phyloP scores from a whole-genome alignment of 148 eudicot genomes.

The Heliosperma pusillum region DNA sequence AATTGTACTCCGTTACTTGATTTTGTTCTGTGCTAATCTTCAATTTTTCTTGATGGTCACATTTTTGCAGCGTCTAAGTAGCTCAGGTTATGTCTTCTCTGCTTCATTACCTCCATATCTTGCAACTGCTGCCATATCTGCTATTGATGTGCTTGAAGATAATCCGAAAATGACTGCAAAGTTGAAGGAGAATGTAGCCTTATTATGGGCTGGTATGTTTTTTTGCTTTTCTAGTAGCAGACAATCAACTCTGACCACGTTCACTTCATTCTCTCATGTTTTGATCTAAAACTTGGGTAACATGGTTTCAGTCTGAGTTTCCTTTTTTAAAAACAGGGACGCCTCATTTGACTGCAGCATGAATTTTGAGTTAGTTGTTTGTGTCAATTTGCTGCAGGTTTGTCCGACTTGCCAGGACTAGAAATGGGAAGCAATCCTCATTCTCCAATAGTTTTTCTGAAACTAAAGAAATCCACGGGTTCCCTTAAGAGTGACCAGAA shows the following conservation, averaged over 20 bases:
- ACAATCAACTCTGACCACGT: not conserved
- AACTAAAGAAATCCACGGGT: slow-evolving; percentile 60
- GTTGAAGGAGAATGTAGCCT: slow-evolving; percentile 58
- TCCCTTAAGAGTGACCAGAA: slow-evolving; percentile 52
- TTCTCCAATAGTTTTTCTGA: slow-evolving; percentile 74
- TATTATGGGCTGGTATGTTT: slow-evolving; percentile 62
- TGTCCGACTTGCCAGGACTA: slow-evolving; percentile 59
- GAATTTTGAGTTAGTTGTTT: slow-evolving; percentile 1
- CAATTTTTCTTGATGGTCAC: not conserved
- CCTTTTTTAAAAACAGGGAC: not conserved
- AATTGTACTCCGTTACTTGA: not conserved
- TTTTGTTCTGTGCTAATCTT: not conserved
- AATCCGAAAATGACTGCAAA: slow-evolving; percentile 57
- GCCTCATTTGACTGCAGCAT: no score
- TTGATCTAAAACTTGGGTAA: not conserved
- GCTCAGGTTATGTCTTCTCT: slow-evolving; percentile 96
- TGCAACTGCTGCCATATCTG: slow-evolving; percentile 93
- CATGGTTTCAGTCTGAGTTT: not conserved
- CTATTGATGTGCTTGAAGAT: slow-evolving; percentile 81
- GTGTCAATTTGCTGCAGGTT: slow-evolving; percentile 45
- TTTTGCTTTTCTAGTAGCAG: slow-evolving; percentile 2
- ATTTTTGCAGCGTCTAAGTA: slow-evolving; percentile 79
- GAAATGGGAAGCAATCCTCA: slow-evolving; percentile 64
- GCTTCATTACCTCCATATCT: slow-evolving; percentile 98
- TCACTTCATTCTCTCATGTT: not conserved